Conservation (phyloP, 2,329 filamentous ascomycete species). For the Talaromyces islandicus region DNA sequence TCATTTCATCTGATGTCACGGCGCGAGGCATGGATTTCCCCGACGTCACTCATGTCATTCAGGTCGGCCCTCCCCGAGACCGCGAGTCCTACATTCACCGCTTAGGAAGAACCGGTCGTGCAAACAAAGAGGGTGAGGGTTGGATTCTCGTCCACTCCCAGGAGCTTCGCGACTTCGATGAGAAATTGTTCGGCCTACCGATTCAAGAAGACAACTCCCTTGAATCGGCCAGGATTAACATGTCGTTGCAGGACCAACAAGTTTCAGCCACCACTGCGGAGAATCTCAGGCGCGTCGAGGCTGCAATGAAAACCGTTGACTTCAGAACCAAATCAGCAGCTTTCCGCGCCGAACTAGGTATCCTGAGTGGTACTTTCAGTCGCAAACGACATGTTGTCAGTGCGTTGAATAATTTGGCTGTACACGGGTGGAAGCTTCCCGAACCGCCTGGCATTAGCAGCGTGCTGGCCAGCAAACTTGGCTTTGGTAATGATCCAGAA, state of each 20-base stretch:
- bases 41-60: conserved; percentile 71
- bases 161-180: conserved; percentile 46
- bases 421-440: conserved; percentile 43
- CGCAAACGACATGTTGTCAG: conserved; percentile 37
- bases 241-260: conserved; percentile 21
- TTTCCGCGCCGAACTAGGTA: conserved; percentile 23
- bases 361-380: conserved; percentile 17
- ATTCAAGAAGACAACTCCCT: conserved; percentile 47
- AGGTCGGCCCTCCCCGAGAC: conserved; percentile 59
- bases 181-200: conserved; percentile 48
- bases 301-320: conserved; percentile 26
- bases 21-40: conserved; percentile 81
- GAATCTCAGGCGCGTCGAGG: conserved; percentile 19
- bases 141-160: conserved; percentile 52
- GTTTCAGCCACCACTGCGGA: conserved; percentile 9
- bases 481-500: conserved; percentile 20
- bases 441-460: conserved; percentile 29
- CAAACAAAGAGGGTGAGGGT: conserved; percentile 58
- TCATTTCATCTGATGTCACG: conserved; percentile 74
- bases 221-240: conserved; percentile 27
- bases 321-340: conserved; percentile 21
- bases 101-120: conserved; percentile 66
- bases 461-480: conserved; percentile 22
- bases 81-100: conserved; percentile 72
- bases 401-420: conserved; percentile 39